Base-by-base conservation (phyloP, 169 alveolate genomes). In the Plasmodium reichenowi region DNA sequence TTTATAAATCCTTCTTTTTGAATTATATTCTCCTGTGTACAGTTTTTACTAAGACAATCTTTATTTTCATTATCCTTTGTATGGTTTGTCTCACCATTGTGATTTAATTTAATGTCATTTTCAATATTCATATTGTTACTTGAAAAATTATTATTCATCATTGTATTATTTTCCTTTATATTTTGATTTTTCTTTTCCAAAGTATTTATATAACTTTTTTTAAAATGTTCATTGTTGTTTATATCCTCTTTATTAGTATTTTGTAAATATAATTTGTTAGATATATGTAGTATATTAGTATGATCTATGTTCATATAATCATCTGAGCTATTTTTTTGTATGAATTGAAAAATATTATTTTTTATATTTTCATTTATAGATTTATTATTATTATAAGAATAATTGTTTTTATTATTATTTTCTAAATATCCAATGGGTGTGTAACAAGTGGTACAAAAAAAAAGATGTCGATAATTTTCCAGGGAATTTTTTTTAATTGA, bases 371-470 rank as follows among this genome's bases (percentile, higher is more conserved):
- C 76, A 54, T 70, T 48, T 56, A 63, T 52, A 22, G 64, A 50
- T 29, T 64, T 66, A 63, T 50, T 48, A 10, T 26, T n/a, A 38
- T n/a, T 8, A 64, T 52, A 38, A 32, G 73, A 60, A 12, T 38
- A 15, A 5, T 45, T 38, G 13, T 74, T 48, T n/a, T 60, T 20
- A 22, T 50, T 78, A 64, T 78, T 71, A 7, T 66, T 64, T 78
- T 78, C 89, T 22, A 78, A 29, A 32, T 78, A 78, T 9, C 89
- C 89, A 22, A 78, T 52, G 15, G 58, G 17, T 22, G 48, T 78
- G 68, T 64, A 24, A 22, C 89, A 78, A 66, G 17, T 64, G 29
- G 64, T 59, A 52, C 89, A 78, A 66, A 78, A 78, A 64, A 78
- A 43, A 7, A 78, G 47, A 78, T 15, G 54, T n/a, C 89, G 52